These are phyloP conservation scores for Zygoascus meyerae DNA, from an alignment of 1,139 yeast species.

Conservation along the genomic window DNA sequence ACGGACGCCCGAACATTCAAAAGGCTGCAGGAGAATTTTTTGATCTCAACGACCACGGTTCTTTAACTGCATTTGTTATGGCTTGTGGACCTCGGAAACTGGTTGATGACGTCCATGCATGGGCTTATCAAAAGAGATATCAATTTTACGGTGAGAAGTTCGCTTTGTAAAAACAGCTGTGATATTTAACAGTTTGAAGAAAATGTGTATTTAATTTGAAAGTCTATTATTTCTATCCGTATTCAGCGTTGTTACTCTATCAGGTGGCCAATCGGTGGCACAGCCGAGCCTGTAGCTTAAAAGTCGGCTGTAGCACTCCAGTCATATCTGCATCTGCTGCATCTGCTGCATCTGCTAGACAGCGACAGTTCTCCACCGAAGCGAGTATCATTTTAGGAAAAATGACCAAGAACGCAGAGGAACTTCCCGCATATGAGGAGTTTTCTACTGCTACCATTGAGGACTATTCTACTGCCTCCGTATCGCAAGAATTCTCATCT, in stretches of 20 bases:
- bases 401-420: not conserved
- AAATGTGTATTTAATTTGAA: not conserved
- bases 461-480: not conserved
- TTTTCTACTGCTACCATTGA: slow-evolving; percentile 4
- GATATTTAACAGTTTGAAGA: not conserved
- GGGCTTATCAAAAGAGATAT: slow-evolving; percentile 39
- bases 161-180: slow-evolving; percentile 17
- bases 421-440: slow-evolving; percentile 10
- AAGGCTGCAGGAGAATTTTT: slow-evolving; percentile 18
- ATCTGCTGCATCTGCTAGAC: too few species aligned
- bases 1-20: slow-evolving; percentile 30
- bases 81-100: slow-evolving; percentile 65
- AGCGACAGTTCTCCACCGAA: too few species aligned
- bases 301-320: too few species aligned
- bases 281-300: too few species aligned
- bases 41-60: slow-evolving; percentile 23
- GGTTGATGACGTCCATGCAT: slow-evolving; percentile 42
- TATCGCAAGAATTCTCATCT: not conserved
- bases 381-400: too few species aligned
- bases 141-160: slow-evolving; percentile 42
- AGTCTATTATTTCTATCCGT: too few species aligned
- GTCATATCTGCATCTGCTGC: too few species aligned
- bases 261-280: too few species aligned
- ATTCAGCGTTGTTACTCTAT: too few species aligned
- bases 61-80: slow-evolving; percentile 47